These are phyloP conservation scores for Barbarea vulgaris DNA, from an alignment of 345 rosid species.

Conservation along the genomic window DNA sequence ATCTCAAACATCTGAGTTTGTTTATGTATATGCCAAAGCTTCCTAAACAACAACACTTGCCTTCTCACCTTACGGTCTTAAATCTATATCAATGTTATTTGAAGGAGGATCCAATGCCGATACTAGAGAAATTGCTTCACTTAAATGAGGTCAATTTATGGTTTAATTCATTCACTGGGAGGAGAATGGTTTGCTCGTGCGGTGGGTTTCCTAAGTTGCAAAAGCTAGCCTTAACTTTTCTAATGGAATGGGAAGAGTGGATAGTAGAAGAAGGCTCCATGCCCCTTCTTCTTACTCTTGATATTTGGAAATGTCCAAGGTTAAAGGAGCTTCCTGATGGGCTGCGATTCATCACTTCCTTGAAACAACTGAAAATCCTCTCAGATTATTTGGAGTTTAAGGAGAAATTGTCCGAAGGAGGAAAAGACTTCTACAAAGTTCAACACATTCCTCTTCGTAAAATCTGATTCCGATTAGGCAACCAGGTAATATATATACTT, in stretches of 20 bases:
- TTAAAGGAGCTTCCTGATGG: conserved; percentile 37
- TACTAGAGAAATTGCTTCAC: conserved; percentile 44
- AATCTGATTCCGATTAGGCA: no score
- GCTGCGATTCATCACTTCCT: neutral
- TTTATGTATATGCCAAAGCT: conserved; percentile 22
- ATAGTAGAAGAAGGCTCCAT: conserved; percentile 33
- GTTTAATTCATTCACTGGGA: conserved; percentile 27
- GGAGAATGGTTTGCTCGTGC: conserved; percentile 26
- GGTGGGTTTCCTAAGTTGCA: conserved; percentile 23
- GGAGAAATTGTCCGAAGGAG: neutral
- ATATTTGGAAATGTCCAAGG: conserved; percentile 12
- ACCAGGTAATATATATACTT: no score
- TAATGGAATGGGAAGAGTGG: conserved; percentile 18
- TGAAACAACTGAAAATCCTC: no score
- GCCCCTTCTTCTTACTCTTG: conserved; percentile 37
- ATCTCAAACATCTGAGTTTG: conserved; percentile 18
- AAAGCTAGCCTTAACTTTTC: neutral
- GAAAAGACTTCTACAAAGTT: no score
- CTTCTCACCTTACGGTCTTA: conserved; percentile 33
- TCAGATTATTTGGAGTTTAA: no score
- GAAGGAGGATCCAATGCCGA: conserved; percentile 46
- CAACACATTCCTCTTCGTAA: no score
- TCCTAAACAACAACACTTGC: conserved; percentile 28
- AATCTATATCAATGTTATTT: neutral
- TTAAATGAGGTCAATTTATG: conserved; percentile 20